These are phyloP conservation scores for Arthrobotrys entomopaga DNA, from an alignment of 2,329 filamentous ascomycete genomes.

Conservation along the genomic window DNA sequence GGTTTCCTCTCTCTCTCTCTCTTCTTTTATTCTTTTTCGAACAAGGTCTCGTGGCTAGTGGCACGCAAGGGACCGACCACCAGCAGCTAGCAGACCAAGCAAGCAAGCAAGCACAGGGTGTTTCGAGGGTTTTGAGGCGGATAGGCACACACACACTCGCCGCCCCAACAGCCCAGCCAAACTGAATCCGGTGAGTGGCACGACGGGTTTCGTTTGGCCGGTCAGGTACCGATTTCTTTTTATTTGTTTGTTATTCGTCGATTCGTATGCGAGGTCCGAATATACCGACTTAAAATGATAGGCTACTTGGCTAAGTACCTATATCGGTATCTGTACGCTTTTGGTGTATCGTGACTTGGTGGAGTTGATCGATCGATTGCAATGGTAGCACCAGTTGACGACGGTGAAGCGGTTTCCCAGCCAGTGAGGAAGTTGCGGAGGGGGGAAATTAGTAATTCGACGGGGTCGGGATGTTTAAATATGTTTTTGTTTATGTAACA, in stretches of 20 bases:
- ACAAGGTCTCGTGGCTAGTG: conserved; percentile 22
- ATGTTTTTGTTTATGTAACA: conserved; percentile 17
- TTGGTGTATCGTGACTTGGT: no score
- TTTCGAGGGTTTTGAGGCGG: conserved; percentile 42
- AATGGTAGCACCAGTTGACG: neutral
- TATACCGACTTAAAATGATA: no score
- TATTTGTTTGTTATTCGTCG: neutral
- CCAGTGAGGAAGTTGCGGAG: neutral
- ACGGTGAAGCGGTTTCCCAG: neutral
- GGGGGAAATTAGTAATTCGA: neutral
- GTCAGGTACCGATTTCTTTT: neutral
- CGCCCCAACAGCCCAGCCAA: no score
- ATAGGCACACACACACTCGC: neutral
- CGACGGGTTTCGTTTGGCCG: neutral
- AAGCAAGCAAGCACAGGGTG: conserved; percentile 8
- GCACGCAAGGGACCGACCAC: conserved; percentile 47
- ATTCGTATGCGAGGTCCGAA: no score
- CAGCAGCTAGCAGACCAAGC: no score
- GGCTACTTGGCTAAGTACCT: no score
- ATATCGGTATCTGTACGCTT: no score
- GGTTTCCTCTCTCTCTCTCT: conserved; percentile 6
- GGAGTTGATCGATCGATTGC: no score
- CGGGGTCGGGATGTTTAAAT: neutral
- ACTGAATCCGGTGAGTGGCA: neutral
- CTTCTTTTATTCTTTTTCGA: conserved; percentile 1